Evolutionary conservation across 2,329 filamentous ascomycete genomes (phyloP), one percentile per base, ranked within the genome.

Genomic region (Stagonosporopsis vannaccii): DNA sequence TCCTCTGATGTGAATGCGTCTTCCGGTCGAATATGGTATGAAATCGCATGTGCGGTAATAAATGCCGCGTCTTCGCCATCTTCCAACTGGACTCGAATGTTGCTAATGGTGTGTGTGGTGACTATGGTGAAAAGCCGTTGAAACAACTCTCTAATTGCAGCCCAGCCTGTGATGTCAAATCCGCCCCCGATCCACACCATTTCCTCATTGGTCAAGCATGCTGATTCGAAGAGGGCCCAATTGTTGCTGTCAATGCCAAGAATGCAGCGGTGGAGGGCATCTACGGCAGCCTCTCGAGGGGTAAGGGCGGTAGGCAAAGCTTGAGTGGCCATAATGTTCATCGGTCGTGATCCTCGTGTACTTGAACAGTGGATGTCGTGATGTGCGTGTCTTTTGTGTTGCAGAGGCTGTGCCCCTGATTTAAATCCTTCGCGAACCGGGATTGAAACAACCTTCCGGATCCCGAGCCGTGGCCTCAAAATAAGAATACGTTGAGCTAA

Each of bases 61-160:
- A 43, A 58, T 20, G 63, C 66, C 33, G 55, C 59, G 15, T 59
- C 53, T 13, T 56, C 57, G 12, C 51, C 62, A 13, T 63, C 58
- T 36, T 58, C 35, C 19, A 66, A 9, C 23, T 63, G 58, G 40
- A 69, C 36, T 3, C 65, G 65, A 25, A 70, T 58, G 26, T 66
- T 69, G 60, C 59, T 70, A 42, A 51, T 60, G 22, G 60, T 51
- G 41, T 70, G 68, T n/a, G 60, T 66, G 32, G 66, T 70, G 40
- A 63, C 41, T 6, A 69, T 23, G 32, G 6, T 36, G 35, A 66
- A 68, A 25, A 68, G 50, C n/a, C 56, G 50, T 2, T 48, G 23
- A 22, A 66, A 63, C 35, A 62, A 56, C 8, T 54, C 52, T 36
- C 43, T 63, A 32, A 68, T 60, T 0, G 59, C 52, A 15, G 48